These are phyloP conservation scores for Graphium sp. DNA, from an alignment of 2,329 filamentous ascomycete genomes.

Conservation along the genomic window DNA sequence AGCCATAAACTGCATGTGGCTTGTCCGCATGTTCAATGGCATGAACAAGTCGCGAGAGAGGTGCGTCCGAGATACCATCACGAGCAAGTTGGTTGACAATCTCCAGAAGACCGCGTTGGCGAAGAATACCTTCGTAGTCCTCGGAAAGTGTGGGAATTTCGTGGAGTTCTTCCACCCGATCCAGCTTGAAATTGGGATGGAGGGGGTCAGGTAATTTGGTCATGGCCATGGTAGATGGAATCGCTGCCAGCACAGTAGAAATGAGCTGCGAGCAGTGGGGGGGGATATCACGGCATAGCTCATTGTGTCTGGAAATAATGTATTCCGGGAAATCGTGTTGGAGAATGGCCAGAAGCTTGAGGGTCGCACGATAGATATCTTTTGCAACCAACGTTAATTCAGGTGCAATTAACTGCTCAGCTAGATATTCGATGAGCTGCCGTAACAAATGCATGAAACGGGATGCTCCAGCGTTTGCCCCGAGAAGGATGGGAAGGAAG, in stretches of 20 bases:
- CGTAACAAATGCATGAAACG: conserved; percentile 58
- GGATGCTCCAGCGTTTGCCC: conserved; percentile 52
- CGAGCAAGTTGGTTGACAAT: conserved; percentile 42
- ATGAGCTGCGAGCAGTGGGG: conserved; percentile 73
- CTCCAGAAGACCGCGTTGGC: conserved; percentile 35
- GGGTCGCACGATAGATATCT: conserved; percentile 68
- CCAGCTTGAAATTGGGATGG: conserved; percentile 56
- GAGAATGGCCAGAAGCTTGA: conserved; percentile 70
- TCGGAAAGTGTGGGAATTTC: conserved; percentile 48
- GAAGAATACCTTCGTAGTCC: conserved; percentile 40
- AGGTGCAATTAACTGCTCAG: conserved; percentile 61
- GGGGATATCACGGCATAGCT: conserved; percentile 66
- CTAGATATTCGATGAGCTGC: conserved; percentile 55
- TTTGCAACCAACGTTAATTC: conserved; percentile 54
- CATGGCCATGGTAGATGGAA: conserved; percentile 49
- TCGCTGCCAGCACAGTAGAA: conserved; percentile 75
- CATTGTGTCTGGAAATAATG: conserved; percentile 70
- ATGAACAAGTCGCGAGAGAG: conserved; percentile 60
- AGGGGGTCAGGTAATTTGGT: conserved; percentile 60
- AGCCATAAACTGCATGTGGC: conserved; percentile 43
- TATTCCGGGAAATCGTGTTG: conserved; percentile 95
- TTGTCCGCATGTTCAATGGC: conserved; percentile 47
- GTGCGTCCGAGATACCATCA: conserved; percentile 50
- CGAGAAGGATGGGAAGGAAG: conserved; percentile 66
- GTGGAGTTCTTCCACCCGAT: conserved; percentile 58